phyloP scores from a whole-genome alignment of 345 rosid genomes.

The Aquilaria malaccensis region DNA sequence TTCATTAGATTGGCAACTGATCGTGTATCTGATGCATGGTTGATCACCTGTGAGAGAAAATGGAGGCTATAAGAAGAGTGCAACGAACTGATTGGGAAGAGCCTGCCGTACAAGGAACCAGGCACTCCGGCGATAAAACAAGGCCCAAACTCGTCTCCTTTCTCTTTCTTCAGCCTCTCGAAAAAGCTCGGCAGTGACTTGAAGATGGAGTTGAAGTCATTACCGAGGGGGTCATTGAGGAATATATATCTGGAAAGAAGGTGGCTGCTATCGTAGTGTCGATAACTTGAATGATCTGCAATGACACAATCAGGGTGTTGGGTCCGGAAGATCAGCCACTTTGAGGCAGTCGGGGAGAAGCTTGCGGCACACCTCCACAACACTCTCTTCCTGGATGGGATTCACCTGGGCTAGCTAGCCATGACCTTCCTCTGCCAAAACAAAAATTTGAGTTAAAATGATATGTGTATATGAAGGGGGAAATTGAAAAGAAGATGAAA shows the following conservation, averaged over 20 bases:
- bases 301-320: slow-evolving; percentile 19
- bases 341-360: slow-evolving; percentile 6
- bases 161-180: slow-evolving; percentile 20
- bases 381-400: slow-evolving; percentile 13
- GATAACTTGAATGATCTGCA: slow-evolving; percentile 17
- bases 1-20: no score
- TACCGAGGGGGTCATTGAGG: slow-evolving; percentile 32
- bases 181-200: slow-evolving; percentile 25
- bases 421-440: slow-evolving; percentile 10
- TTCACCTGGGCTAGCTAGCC: slow-evolving; percentile 15
- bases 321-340: slow-evolving; percentile 41
- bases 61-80: slow-evolving; percentile 38
- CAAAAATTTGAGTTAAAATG: no score
- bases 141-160: slow-evolving; percentile 24
- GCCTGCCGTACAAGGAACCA: slow-evolving; percentile 40
- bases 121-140: slow-evolving; percentile 30
- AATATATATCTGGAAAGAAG: slow-evolving; percentile 26
- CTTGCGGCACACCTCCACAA: slow-evolving; percentile 20
- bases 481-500: neutral
- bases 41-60: slow-evolving; percentile 45
- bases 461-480: neutral
- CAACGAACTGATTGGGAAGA: slow-evolving; percentile 30
- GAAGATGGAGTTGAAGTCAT: slow-evolving; percentile 44
- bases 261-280: slow-evolving; percentile 10
- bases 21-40: no score